Percentiles rank a stretch among this genome's conserved stretches.
Evolutionary conservation across 2,329 filamentous ascomycete genomes (phyloP).

Genomic region (Thelonectria olida): DNA sequence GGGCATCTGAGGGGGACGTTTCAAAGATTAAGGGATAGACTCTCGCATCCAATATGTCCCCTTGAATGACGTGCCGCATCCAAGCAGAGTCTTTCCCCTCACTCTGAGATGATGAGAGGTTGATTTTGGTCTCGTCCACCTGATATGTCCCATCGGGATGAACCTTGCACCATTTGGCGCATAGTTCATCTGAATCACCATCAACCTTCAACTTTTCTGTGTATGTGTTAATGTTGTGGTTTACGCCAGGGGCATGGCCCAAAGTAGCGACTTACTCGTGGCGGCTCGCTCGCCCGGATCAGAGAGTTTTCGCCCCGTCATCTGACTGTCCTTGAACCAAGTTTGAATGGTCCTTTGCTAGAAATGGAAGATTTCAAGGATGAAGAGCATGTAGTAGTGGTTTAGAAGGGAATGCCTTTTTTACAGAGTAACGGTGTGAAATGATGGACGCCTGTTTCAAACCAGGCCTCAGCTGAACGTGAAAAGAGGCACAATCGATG

Average conservation of each 20-base stretch:
- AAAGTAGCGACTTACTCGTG: neutral
- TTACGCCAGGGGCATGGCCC: neutral
- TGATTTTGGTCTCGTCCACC: constrained; percentile 6
- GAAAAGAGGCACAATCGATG: no score
- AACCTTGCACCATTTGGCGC: constrained; percentile 5
- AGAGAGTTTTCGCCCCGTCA: no score
- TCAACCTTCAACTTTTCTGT: constrained; percentile 3
- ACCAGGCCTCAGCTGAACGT: no score
- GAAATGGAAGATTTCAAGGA: no score
- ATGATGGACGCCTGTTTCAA: no score
- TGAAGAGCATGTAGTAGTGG: no score
- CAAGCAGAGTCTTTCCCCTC: neutral
- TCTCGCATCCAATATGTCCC: neutral
- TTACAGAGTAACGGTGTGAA: no score
- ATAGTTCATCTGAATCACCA: neutral
- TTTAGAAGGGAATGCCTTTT: no score
- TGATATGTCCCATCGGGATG: neutral
- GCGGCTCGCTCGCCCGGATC: no score
- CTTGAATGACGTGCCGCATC: constrained; percentile 3
- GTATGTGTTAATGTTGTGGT: neutral
- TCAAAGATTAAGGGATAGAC: constrained; percentile 10
- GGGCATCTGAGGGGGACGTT: neutral
- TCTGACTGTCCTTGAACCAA: no score
- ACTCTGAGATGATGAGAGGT: neutral
- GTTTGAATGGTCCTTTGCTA: no score